Evolutionary conservation across 73 alveolate species (phyloP).

Genomic region (Paramecium biaurelia): DNA sequence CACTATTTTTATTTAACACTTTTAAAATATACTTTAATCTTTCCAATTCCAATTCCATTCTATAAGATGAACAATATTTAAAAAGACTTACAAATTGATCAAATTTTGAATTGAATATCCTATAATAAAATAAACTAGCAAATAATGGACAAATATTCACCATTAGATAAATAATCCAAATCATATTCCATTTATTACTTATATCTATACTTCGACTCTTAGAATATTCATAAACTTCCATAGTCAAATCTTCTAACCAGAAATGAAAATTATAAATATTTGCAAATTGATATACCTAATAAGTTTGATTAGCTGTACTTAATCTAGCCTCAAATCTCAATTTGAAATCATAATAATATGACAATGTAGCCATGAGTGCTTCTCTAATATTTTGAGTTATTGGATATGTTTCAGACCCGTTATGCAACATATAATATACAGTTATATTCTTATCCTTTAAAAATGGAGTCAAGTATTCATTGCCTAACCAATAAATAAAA

Average conservation of each 20-base stretch:
- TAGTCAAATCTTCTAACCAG: background rate
- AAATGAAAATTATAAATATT: background rate
- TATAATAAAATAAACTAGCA: background rate
- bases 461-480: background rate
- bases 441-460: background rate
- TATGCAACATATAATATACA: background rate
- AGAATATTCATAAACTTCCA: background rate
- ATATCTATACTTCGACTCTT: background rate
- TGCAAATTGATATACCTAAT: conserved; percentile 33
- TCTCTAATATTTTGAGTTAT: background rate
- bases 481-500: background rate
- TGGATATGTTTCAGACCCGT: background rate
- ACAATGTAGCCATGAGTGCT: background rate
- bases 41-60: background rate
- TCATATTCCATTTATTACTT: background rate
- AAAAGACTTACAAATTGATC: background rate
- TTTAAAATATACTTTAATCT: background rate
- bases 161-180: background rate
- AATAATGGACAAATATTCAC: background rate
- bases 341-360: conserved; percentile 3
- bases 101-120: background rate
- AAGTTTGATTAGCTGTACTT: conserved; percentile 16
- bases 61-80: background rate
- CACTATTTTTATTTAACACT: background rate
- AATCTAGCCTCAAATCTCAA: background rate